These are phyloP conservation scores for Populus deltoides DNA, from an alignment of 345 rosid genomes.

Conservation along the genomic window DNA sequence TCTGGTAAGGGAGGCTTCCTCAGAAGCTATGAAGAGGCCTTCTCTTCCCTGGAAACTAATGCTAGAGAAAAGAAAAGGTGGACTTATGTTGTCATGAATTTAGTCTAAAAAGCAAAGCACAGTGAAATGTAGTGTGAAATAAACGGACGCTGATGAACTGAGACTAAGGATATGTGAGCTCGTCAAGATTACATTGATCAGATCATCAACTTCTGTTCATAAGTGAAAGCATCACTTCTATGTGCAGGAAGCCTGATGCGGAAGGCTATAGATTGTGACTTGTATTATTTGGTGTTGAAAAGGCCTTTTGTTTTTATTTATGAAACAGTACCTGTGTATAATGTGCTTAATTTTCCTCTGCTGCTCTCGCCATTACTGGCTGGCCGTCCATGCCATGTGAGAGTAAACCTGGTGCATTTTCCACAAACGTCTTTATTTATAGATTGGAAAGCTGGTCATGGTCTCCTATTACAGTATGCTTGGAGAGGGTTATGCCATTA, in stretches of 20 bases:
- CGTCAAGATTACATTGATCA: neutral
- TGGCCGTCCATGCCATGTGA: neutral
- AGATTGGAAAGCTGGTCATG: neutral
- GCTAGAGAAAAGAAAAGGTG: slow-evolving; percentile 36
- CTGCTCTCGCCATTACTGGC: neutral
- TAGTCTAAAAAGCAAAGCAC: slow-evolving; percentile 22
- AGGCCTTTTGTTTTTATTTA: neutral
- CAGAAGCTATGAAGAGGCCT: slow-evolving; percentile 42
- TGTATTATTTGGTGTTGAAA: neutral
- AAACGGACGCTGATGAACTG: neutral
- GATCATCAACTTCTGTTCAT: neutral
- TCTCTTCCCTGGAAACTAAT: slow-evolving; percentile 29
- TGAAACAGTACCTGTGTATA: neutral
- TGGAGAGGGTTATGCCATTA: neutral
- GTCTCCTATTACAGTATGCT: neutral
- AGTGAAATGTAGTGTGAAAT: neutral
- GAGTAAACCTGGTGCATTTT: neutral
- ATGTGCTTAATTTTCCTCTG: neutral
- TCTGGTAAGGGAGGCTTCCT: slow-evolving; percentile 61
- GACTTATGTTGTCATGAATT: slow-evolving; percentile 48
- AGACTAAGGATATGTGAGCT: neutral
- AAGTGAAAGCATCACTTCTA: neutral
- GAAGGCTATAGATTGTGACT: neutral
- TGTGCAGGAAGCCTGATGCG: neutral
- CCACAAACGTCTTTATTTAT: too few species aligned